Conservation (phyloP, 2,329 filamentous ascomycete genomes). For the Zasmidium angulare region DNA sequence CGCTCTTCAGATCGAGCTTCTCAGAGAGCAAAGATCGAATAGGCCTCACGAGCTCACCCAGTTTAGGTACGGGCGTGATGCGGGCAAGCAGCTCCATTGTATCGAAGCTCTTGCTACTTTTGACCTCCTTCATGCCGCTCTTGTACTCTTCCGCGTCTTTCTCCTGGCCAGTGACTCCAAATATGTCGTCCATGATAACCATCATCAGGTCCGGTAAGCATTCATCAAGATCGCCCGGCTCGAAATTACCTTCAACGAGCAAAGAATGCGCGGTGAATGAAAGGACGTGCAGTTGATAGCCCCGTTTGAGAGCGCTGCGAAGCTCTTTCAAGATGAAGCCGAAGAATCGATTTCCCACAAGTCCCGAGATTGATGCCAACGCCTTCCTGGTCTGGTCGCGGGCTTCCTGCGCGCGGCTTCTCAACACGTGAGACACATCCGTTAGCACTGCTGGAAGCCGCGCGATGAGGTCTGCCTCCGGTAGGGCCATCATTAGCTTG, state of each 20-base stretch:
- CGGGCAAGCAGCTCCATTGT: constrained; percentile 92
- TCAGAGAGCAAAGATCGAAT: constrained; percentile 77
- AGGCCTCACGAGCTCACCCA: constrained; percentile 75
- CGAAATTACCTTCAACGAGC: constrained; percentile 70
- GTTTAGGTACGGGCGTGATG: constrained; percentile 70
- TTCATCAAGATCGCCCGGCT: constrained; percentile 84
- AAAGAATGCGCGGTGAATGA: constrained; percentile 95
- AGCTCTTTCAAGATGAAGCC: constrained; percentile 93
- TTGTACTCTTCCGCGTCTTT: constrained; percentile 96
- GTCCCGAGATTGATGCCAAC: constrained; percentile 74
- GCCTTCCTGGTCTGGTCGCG: constrained; percentile 90
- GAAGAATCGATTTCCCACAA: constrained; percentile 80
- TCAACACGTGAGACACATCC: constrained; percentile 88
- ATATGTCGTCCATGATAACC: constrained; percentile 96
- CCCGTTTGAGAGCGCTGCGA: constrained; percentile 74
- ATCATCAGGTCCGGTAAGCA: constrained; percentile 75
- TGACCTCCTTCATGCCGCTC: constrained; percentile 95
- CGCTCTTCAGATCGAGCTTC: constrained; percentile 77
- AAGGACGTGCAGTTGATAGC: constrained; percentile 91
- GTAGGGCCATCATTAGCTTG: constrained; percentile 80
- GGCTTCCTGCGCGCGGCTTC: constrained; percentile 83
- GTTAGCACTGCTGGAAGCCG: constrained; percentile 81
- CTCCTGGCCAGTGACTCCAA: constrained; percentile 86
- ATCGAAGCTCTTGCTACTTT: constrained; percentile 96
- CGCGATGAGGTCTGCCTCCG: constrained; percentile 68